Base-by-base conservation (phyloP, 176 grass and related monocot species). In the Otatea glauca region DNA sequence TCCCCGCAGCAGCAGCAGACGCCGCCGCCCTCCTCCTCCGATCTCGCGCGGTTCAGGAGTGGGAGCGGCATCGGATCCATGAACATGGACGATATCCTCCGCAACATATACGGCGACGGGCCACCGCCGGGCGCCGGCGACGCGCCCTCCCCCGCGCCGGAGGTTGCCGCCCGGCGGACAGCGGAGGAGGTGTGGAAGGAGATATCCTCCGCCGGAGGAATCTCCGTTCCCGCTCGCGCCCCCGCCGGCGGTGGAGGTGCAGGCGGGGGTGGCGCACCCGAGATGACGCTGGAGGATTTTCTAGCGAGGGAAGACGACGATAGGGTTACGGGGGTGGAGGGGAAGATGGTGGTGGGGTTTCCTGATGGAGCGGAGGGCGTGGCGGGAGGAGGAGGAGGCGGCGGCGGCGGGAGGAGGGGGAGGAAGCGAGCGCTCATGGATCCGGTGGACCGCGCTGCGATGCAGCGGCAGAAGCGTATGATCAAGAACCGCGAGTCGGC, bases 401-500 rank as follows among this genome's bases (percentile, higher is more conserved):
- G 29, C 17, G 75, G 29, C 44, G 79, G 59, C 60, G 80, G 37
- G 4, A 88, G 88, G n/a, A 88, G 88, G 87, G 84, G 66, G 13
- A 84, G 89, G 79, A 99, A 99, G 84, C 88, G 96, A 65, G 63
- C 78, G 37, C 45, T 83, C 14, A 59, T 89, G 89, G 96, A 96
- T 86, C 93, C 88, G 37, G 70, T 83, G 23, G 96, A 99, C 86
- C 91, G 91, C 62, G 91, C 84, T 4, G 70, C 84, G 1, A 66
- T 93, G 74, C 93, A 99, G 81, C 84, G 93, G 54, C 91, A 99
- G 89, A 99, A 99, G 91, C 91, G 96, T 32, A 99, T 99, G 96
- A 99, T 99, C 60, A 99, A 99, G 89, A 99, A 99, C 81, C 87
- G 96, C 76, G 96, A 99, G 77, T 99, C 96, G 1, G 93, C 96